Conservation (phyloP, 768 basidiomycete species). For the Suillus sp. region DNA sequence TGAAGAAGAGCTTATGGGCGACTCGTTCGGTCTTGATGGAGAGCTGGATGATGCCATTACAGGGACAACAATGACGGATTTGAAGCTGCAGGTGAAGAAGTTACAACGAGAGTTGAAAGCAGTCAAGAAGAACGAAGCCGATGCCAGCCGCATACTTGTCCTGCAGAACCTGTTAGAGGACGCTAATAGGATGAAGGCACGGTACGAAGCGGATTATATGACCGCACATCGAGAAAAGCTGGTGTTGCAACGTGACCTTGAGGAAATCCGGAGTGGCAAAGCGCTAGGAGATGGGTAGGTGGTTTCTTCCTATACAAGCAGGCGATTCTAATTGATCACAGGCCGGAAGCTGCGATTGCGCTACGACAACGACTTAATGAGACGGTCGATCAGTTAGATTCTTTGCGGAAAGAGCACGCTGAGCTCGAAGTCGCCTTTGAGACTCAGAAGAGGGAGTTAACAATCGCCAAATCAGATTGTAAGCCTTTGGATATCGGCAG, state of each 20-base stretch:
- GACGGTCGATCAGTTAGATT: slow-evolving; percentile 79
- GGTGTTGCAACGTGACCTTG: slow-evolving; percentile 75
- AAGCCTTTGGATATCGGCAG: slow-evolving; percentile 28
- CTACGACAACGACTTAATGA: slow-evolving; percentile 87
- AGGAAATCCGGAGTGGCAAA: slow-evolving; percentile 89
- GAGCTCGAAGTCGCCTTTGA: slow-evolving; percentile 75
- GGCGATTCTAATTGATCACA: slow-evolving; percentile 30
- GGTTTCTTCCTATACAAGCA: background rate
- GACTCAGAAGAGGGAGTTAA: slow-evolving; percentile 64
- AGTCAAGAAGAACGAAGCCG: slow-evolving; percentile 71
- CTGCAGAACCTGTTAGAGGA: slow-evolving; percentile 91
- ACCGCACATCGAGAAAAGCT: slow-evolving; percentile 82
- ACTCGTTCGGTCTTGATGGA: slow-evolving; percentile 68
- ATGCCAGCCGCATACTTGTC: slow-evolving; percentile 77
- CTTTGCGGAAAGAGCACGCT: slow-evolving; percentile 63
- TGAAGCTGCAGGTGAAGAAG: slow-evolving; percentile 84
- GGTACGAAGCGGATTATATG: slow-evolving; percentile 89
- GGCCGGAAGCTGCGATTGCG: slow-evolving; percentile 86
- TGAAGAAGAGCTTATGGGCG: slow-evolving; percentile 53
- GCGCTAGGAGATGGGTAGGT: slow-evolving; percentile 78
- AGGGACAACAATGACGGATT: slow-evolving; percentile 87
- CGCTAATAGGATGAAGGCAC: slow-evolving; percentile 84
- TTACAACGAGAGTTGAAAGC: slow-evolving; percentile 81
- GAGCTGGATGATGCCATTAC: slow-evolving; percentile 87
- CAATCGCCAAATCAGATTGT: slow-evolving; percentile 86